These are phyloP conservation scores for Antrodiella citrinella DNA, from an alignment of 768 basidiomycete genomes.

Conservation along the genomic window DNA sequence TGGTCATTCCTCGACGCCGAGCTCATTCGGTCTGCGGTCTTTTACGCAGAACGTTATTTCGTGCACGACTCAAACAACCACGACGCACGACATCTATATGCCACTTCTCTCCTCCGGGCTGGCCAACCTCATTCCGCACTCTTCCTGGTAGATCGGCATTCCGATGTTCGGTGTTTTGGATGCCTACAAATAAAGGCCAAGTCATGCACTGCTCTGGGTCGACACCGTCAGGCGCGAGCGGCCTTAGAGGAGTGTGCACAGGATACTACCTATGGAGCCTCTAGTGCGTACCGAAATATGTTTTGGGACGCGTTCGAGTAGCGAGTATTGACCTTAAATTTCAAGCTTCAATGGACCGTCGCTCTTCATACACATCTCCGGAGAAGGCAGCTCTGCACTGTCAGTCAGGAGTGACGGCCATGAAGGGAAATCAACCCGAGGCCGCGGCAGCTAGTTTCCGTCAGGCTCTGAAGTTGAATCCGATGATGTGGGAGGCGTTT, in stretches of 20 bases:
- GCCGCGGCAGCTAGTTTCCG: conserved; percentile 66
- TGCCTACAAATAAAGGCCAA: conserved; percentile 76
- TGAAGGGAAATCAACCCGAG: conserved; percentile 72
- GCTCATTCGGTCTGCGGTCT: conserved; percentile 71
- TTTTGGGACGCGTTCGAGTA: neutral
- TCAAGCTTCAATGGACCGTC: conserved; percentile 46
- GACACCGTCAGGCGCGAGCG: conserved; percentile 71
- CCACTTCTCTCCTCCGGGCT: conserved; percentile 62
- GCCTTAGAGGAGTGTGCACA: conserved; percentile 56
- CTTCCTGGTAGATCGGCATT: conserved; percentile 54
- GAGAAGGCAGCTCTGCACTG: conserved; percentile 70
- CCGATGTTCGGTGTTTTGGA: conserved; percentile 56
- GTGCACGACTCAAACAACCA: conserved; percentile 65
- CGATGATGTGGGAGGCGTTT: conserved; percentile 88
- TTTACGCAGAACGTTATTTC: conserved; percentile 83
- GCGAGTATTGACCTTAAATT: conserved; percentile 6
- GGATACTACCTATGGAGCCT: conserved; percentile 40
- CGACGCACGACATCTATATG: conserved; percentile 80
- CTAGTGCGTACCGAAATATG: conserved; percentile 44
- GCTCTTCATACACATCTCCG: conserved; percentile 52
- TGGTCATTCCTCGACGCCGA: conserved; percentile 83
- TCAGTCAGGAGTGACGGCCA: conserved; percentile 66
- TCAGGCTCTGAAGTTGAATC: conserved; percentile 63
- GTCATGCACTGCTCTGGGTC: conserved; percentile 64
- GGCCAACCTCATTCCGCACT: conserved; percentile 71